Percentiles rank a stretch among this genome's conserved stretches.
Conservation (phyloP, 1,284 basidiomycete genomes). For the Waitea zeae region DNA sequence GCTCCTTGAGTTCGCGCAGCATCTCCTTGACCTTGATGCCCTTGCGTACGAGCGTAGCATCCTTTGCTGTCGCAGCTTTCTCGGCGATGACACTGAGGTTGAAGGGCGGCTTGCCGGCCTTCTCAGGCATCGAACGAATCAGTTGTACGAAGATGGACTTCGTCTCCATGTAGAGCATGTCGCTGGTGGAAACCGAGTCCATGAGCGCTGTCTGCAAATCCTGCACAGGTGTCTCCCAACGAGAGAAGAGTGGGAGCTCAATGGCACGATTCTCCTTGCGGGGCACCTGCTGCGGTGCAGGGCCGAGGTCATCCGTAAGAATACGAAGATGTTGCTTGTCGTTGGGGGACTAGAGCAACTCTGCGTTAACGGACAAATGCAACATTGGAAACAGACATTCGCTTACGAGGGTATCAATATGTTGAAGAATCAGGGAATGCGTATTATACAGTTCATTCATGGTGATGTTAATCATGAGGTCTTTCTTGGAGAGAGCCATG, state of each 20-base stretch:
- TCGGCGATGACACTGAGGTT: conserved; percentile 86
- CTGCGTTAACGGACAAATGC: conserved; percentile 5
- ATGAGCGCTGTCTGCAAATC: conserved; percentile 94
- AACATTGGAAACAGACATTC: not conserved
- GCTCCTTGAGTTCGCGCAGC: conserved; percentile 88
- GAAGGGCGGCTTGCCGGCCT: conserved; percentile 75
- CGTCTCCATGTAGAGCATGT: conserved; percentile 99
- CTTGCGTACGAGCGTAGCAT: conserved; percentile 84
- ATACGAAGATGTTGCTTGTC: conserved; percentile 96
- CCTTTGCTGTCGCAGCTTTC: conserved; percentile 91
- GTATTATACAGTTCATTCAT: conserved; percentile 98
- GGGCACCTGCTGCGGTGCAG: conserved; percentile 86
- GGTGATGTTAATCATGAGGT: conserved; percentile 96
- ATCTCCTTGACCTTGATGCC: conserved; percentile 99
- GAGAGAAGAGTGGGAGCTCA: conserved; percentile 85
- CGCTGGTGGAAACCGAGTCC: conserved; percentile 93
- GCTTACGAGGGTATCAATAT: conserved; percentile 84
- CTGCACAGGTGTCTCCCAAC: conserved; percentile 98
- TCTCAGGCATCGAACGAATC: conserved; percentile 82
- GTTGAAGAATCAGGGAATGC: conserved; percentile 86
- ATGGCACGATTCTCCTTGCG: conserved; percentile 95
- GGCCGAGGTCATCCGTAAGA: conserved; percentile 86
- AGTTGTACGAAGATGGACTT: conserved; percentile 99
- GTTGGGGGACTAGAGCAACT: conserved; percentile 63
- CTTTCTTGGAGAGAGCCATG: conserved; percentile 98